These are phyloP conservation scores for Ascochyta pisi DNA, from an alignment of 2,329 filamentous ascomycete genomes.

Conservation along the genomic window DNA sequence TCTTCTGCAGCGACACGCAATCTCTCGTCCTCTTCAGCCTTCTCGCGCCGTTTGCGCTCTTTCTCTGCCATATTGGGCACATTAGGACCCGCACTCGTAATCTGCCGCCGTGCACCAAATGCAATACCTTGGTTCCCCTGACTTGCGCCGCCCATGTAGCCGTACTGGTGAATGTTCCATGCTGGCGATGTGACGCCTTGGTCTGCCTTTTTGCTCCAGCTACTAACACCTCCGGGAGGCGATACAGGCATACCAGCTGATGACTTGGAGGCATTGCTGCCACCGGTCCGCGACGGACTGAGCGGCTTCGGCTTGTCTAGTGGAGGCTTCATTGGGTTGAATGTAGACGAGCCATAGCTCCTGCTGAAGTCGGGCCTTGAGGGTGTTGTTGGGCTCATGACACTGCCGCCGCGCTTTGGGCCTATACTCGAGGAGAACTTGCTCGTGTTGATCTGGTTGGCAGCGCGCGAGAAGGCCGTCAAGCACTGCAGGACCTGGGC, in stretches of 20 bases:
- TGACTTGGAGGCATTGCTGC: slow-evolving; percentile 65
- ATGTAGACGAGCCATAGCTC: slow-evolving; percentile 53
- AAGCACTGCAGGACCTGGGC: slow-evolving; percentile 95
- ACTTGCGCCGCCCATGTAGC: slow-evolving; percentile 96
- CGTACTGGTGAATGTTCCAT: slow-evolving; percentile 97
- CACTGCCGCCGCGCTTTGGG: slow-evolving; percentile 62
- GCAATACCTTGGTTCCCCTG: slow-evolving; percentile 94
- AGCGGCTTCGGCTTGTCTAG: slow-evolving; percentile 42
- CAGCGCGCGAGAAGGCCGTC: slow-evolving; percentile 86
- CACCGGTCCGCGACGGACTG: slow-evolving; percentile 57
- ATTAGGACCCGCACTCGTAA: slow-evolving; percentile 79
- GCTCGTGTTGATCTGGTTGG: slow-evolving; percentile 74
- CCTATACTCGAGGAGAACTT: slow-evolving; percentile 80
- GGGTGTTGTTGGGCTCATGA: slow-evolving; percentile 32
- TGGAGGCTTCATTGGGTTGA: slow-evolving; percentile 52
- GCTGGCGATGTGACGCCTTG: slow-evolving; percentile 83
- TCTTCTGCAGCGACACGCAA: slow-evolving; percentile 60
- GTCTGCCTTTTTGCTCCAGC: slow-evolving; percentile 87
- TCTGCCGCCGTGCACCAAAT: slow-evolving; percentile 90
- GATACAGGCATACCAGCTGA: slow-evolving; percentile 58
- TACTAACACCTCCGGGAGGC: slow-evolving; percentile 70
- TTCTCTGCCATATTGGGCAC: slow-evolving; percentile 87
- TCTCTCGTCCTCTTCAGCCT: slow-evolving; percentile 62
- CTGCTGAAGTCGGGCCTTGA: slow-evolving; percentile 39
- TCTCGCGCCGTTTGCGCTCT: slow-evolving; percentile 69